A percentile compares a stretch with the other conserved stretches of the same genome.
Evolutionary conservation across 2,329 filamentous ascomycete genomes (phyloP).

Genomic region (Blumeria hordei): DNA sequence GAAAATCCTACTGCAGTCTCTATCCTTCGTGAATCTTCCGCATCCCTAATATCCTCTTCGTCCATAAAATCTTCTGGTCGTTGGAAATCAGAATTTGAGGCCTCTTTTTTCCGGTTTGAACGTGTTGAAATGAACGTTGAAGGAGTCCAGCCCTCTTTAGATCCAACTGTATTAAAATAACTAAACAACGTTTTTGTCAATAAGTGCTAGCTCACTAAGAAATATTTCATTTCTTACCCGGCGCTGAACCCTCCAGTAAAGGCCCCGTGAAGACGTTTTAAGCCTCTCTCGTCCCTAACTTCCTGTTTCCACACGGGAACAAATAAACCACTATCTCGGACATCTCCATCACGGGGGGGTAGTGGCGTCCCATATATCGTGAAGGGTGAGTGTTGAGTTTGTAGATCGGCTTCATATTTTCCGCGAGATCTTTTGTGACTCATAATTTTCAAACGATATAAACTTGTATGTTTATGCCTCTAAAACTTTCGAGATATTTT

Average conservation of each 20-base stretch:
- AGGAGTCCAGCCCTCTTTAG: constrained; percentile 93
- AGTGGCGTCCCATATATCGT: constrained; percentile 67
- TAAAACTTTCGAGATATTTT: too few species aligned
- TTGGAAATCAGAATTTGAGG: constrained; percentile 26
- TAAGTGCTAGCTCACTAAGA: not conserved
- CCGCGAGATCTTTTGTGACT: constrained; percentile 57
- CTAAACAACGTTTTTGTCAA: constrained; percentile 21
- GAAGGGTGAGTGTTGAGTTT: constrained; percentile 44
- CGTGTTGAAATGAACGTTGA: constrained; percentile 82
- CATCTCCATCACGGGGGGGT: constrained; percentile 48
- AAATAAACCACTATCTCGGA: constrained; percentile 75
- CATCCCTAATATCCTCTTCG: constrained; percentile 78
- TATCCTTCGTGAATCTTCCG: constrained; percentile 50
- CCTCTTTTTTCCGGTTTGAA: constrained; percentile 47
- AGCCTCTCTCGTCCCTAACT: constrained; percentile 73
- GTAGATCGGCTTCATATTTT: constrained; percentile 52
- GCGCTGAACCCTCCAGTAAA: constrained; percentile 95
- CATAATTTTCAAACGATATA: constrained; percentile 23
- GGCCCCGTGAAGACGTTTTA: constrained; percentile 79
- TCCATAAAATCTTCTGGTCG: constrained; percentile 91
- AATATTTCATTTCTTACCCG: constrained; percentile 34
- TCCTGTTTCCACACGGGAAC: constrained; percentile 97
- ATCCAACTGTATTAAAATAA: constrained; percentile 95
- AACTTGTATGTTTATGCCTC: not conserved
- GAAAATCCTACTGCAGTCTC: constrained; percentile 52